Evolutionary conservation across 441 rosid species (phyloP), one percentile per base, ranked within the genome.

Genomic region (Euphorbia celastroides): DNA sequence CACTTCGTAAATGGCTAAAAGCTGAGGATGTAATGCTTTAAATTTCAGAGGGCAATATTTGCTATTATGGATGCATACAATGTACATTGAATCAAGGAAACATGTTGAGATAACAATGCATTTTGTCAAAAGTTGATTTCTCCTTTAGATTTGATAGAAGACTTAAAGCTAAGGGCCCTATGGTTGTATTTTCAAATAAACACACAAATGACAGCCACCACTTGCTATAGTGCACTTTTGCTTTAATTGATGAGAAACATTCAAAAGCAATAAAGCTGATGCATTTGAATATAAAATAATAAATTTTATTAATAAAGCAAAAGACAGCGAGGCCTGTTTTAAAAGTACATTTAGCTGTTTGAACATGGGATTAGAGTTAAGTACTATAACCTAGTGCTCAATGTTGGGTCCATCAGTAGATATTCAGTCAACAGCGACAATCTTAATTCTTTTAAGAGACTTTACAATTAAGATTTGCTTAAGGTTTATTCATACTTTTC

Each of bases 161-260:
- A 0, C 12, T 26, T 57, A 56, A 5, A 27, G 54, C 19, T 17
- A 60, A 36, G 52, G 65, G 65, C 30, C 32, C 51, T 63, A 28
- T 6, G 20, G 41, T 27, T 14, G 51, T 25, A 48, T 20, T 28
- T 20, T 36, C 52, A 56, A 65, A 67, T 26, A 34, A 34, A 41
- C 22, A 66, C 41, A 60, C 51, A 52, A 61, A 62, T 51, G 52
- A 52, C 38, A 66, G 20, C 30, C 30, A 56, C 65, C 59, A 31
- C 57, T 57, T 58, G 28, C 50, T 26, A 25, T 61, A 30, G 46
- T n/a, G 12, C 46, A 32, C 36, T 62, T 38, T 41, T 23, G 60
- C 51, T 65, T 25, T 60, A 30, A 20, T 17, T 48, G 31, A 48
- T 2, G 17, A 56, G 55, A 28, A 61, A 13, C 5, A n/a, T 19